These are phyloP conservation scores for Anisodus tanguticus DNA, from an alignment of 257 asterid species.

Conservation along the genomic window DNA sequence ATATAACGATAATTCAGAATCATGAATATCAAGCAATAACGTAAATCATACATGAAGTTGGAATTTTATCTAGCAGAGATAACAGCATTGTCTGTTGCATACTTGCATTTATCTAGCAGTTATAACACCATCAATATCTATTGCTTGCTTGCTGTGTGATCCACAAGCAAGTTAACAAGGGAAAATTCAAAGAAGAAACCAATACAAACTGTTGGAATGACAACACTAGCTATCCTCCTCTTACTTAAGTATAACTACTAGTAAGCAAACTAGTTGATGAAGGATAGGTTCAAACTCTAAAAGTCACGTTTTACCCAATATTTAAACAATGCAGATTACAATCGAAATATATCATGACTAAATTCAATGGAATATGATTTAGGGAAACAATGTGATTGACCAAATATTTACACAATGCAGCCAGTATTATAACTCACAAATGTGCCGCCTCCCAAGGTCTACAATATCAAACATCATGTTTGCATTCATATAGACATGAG, in stretches of 20 bases:
- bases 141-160: background rate
- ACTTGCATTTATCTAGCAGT: background rate
- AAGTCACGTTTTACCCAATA: background rate
- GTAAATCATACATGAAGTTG: background rate
- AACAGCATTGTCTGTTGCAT: background rate
- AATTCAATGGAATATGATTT: background rate
- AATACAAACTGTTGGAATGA: background rate
- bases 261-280: background rate
- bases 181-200: background rate
- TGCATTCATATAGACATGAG: conserved; percentile 85
- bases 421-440: conserved; percentile 21
- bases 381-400: conserved; percentile 13
- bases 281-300: background rate
- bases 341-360: background rate
- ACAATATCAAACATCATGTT: conserved; percentile 75
- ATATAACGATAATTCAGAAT: background rate
- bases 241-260: background rate
- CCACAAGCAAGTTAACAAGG: background rate
- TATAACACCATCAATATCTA: background rate
- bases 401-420: background rate
- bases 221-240: background rate
- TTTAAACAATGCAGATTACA: background rate
- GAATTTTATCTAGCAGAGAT: background rate
- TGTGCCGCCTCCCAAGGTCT: conserved; percentile 47
- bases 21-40: background rate